Conservation (phyloP, 1,284 basidiomycete species). For the Vanrija sp. region DNA sequence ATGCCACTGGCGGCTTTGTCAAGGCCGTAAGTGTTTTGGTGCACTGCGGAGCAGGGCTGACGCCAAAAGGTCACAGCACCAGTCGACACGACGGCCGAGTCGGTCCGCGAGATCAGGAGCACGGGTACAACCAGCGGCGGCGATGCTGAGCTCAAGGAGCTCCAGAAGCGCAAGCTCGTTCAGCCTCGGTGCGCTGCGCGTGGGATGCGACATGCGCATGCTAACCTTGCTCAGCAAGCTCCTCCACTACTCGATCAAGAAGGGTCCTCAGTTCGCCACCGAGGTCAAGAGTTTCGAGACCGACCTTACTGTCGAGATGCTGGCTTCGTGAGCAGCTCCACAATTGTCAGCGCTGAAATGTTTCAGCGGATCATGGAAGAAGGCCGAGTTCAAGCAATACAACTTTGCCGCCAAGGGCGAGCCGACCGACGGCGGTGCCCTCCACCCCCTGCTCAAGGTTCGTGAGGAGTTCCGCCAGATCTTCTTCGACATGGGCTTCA, state of each 20-base stretch:
- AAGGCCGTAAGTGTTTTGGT: slow-evolving; percentile 58
- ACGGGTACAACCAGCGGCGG: slow-evolving; percentile 64
- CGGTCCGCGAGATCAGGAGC: slow-evolving; percentile 70
- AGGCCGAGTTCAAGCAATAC: slow-evolving; percentile 91
- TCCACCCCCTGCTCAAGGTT: slow-evolving; percentile 96
- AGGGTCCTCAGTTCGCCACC: slow-evolving; percentile 84
- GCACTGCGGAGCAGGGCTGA: slow-evolving; percentile 52
- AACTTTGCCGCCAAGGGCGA: slow-evolving; percentile 97
- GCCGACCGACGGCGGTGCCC: slow-evolving; percentile 79
- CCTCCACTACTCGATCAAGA: slow-evolving; percentile 86
- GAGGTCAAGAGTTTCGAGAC: slow-evolving; percentile 97
- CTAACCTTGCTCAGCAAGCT: slow-evolving; percentile 66
- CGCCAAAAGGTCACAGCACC: slow-evolving; percentile 53
- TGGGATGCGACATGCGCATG: neutral
- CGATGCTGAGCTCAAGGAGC: slow-evolving; percentile 68
- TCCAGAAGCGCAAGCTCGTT: slow-evolving; percentile 85
- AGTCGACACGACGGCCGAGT: slow-evolving; percentile 66
- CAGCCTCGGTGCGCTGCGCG: slow-evolving; percentile 42
- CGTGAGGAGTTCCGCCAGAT: slow-evolving; percentile 97
- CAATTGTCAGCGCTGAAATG: slow-evolving; percentile 45
- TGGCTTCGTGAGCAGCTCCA: slow-evolving; percentile 58
- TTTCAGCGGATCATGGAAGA: slow-evolving; percentile 82
- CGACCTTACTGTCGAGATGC: slow-evolving; percentile 93
- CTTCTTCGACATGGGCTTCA: slow-evolving; percentile 99
- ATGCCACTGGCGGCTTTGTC: slow-evolving; percentile 74